Percentiles rank a stretch among this genome's conserved stretches.
Conservation (phyloP, 345 rosid genomes). For the Isatis tinctoria region DNA sequence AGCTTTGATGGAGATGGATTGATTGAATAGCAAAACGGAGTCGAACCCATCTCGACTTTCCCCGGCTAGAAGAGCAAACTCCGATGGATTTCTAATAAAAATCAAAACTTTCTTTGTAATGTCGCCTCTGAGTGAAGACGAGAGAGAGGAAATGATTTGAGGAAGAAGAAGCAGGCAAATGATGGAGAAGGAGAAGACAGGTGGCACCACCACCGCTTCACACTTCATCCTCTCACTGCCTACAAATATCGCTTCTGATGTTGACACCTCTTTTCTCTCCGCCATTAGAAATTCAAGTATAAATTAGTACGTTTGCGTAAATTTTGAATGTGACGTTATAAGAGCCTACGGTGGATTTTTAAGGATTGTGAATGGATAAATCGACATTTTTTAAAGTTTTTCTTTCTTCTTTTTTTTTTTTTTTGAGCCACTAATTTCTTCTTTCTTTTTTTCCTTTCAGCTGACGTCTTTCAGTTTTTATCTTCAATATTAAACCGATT, state of each 20-base stretch:
- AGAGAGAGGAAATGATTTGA: conserved; percentile 25
- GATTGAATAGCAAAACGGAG: conserved; percentile 48
- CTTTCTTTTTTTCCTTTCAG: conserved; percentile 2
- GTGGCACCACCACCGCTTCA: conserved; percentile 33
- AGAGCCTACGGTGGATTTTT: conserved; percentile 16
- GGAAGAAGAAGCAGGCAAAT: conserved; percentile 14
- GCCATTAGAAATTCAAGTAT: conserved; percentile 18
- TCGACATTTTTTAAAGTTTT: background rate
- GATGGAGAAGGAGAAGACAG: conserved; percentile 29
- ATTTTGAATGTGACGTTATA: conserved; percentile 16
- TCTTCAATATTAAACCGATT: background rate
- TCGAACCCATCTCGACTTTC: conserved; percentile 48
- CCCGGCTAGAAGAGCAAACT: background rate
- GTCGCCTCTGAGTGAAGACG: background rate
- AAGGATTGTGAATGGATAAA: conserved; percentile 21
- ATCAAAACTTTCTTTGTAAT: background rate
- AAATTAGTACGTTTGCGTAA: background rate
- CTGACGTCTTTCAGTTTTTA: conserved; percentile 1
- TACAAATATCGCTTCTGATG: conserved; percentile 23
- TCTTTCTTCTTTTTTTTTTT: conserved; percentile 12
- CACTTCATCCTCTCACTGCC: conserved; percentile 18
- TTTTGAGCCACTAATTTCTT: conserved; percentile 25
- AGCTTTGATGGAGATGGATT: conserved; percentile 44
- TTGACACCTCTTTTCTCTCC: conserved; percentile 18
- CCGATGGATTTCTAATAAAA: background rate